Evolutionary conservation across 805 yeast species (phyloP).

Genomic region (Lipomyces orientalis): DNA sequence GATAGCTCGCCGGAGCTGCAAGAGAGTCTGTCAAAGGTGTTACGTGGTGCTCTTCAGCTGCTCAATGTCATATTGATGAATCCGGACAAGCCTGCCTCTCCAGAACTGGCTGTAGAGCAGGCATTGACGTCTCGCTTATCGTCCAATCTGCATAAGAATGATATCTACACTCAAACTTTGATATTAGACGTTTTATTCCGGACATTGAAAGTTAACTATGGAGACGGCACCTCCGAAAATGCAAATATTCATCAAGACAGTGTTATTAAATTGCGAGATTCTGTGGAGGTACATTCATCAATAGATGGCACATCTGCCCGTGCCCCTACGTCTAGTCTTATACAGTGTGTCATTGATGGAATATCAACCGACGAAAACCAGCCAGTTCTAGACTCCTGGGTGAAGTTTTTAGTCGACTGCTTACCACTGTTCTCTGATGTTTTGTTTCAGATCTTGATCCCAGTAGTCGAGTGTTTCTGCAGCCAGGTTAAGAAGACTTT

Average conservation of each 20-base stretch:
- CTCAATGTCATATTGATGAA: conserved; percentile 32
- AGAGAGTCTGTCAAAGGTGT: conserved; percentile 34
- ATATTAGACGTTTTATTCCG: conserved; percentile 34
- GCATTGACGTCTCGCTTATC: conserved; percentile 34
- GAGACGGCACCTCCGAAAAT: conserved; percentile 22
- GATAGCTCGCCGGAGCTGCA: conserved; percentile 36
- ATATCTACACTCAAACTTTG: conserved; percentile 35
- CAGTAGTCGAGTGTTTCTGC: conserved; percentile 59
- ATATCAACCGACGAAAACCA: conserved; percentile 54
- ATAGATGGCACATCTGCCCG: conserved; percentile 18
- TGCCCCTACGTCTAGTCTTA: conserved; percentile 33
- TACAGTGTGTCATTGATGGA: conserved; percentile 56
- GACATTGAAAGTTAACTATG: conserved; percentile 36
- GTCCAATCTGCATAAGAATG: conserved; percentile 29
- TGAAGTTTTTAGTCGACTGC: conserved; percentile 57
- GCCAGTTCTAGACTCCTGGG: conserved; percentile 54
- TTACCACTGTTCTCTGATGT: conserved; percentile 57
- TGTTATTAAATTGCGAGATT: conserved; percentile 35
- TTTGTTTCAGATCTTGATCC: conserved; percentile 61
- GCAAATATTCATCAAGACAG: conserved; percentile 30
- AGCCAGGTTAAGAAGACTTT: conserved; percentile 49
- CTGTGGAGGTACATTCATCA: conserved; percentile 19
- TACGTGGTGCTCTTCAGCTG: conserved; percentile 36
- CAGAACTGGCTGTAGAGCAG: conserved; percentile 35
- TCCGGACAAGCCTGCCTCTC: conserved; percentile 22